phyloP scores from a whole-genome alignment of 768 basidiomycete genomes.

The Lactarius quietus region DNA sequence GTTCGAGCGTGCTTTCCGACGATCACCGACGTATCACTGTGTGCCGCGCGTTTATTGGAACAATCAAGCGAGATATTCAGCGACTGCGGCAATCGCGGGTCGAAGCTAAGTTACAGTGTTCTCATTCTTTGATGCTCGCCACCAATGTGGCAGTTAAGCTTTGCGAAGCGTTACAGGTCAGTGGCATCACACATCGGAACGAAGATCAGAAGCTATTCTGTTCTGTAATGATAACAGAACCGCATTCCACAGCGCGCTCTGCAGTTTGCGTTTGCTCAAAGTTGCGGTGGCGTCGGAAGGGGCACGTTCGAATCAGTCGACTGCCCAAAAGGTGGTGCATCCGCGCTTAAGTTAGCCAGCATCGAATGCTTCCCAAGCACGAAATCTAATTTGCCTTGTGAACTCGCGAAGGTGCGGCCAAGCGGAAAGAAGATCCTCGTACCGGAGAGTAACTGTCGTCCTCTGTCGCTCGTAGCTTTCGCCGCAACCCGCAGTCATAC shows the following conservation, averaged over 20 bases:
- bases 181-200: slow-evolving; percentile 78
- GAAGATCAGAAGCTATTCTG: slow-evolving; percentile 78
- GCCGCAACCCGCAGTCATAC: slow-evolving; percentile 72
- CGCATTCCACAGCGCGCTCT: not conserved
- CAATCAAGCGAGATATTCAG: not conserved
- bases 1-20: slow-evolving; percentile 87
- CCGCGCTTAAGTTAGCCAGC: slow-evolving; percentile 66
- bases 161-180: slow-evolving; percentile 46
- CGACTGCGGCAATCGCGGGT: not conserved
- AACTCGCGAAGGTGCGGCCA: slow-evolving; percentile 90
- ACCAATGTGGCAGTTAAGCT: slow-evolving; percentile 86
- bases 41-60: slow-evolving; percentile 79
- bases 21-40: slow-evolving; percentile 91
- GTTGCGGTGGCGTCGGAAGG: not conserved
- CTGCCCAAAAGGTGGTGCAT: slow-evolving; percentile 59
- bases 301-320: slow-evolving; percentile 88
- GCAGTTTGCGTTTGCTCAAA: not conserved
- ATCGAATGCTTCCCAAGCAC: slow-evolving; percentile 75
- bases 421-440: slow-evolving; percentile 79
- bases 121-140: slow-evolving; percentile 39
- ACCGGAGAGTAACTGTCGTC: slow-evolving; percentile 68
- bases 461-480: slow-evolving; percentile 68
- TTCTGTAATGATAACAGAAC: not conserved
- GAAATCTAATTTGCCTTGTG: slow-evolving; percentile 83
- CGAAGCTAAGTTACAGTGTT: not conserved